A percentile compares a stretch with the other conserved stretches of the same genome.
Conservation (phyloP, 176 grass and related monocot species). For the Musa beccarii region DNA sequence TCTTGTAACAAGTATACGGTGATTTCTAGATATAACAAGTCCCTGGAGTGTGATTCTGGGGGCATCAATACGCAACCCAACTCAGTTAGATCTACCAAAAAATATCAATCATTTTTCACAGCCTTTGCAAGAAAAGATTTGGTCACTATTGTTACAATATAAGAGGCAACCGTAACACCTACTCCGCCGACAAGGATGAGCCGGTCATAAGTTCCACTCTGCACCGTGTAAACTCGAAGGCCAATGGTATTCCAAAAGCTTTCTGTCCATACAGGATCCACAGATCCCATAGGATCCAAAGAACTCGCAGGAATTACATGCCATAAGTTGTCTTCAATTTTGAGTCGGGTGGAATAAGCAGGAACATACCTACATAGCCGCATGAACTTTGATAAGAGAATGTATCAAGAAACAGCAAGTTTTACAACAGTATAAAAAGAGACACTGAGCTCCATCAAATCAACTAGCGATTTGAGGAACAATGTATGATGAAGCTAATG, state of each 20-base stretch:
- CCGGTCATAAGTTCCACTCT: slow-evolving; percentile 52
- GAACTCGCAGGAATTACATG: slow-evolving; percentile 48
- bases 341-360: slow-evolving; percentile 84
- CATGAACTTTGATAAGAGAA: neutral
- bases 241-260: slow-evolving; percentile 91
- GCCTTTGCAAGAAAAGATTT: slow-evolving; percentile 55
- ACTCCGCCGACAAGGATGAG: slow-evolving; percentile 47
- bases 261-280: slow-evolving; percentile 85
- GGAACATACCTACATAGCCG: slow-evolving; percentile 61
- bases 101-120: slow-evolving; percentile 59
- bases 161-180: slow-evolving; percentile 44
- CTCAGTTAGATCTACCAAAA: neutral
- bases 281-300: slow-evolving; percentile 45
- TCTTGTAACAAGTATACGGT: neutral
- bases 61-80: neutral
- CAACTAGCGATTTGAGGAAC: neutral
- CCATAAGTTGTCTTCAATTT: slow-evolving; percentile 54
- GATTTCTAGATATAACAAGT: neutral
- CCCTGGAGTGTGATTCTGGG: neutral
- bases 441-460: neutral
- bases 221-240: slow-evolving; percentile 72
- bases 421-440: neutral
- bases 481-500: too few relatives aligned
- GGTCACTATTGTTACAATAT: slow-evolving; percentile 35
- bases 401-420: neutral